Evolutionary conservation across 495 filamentous ascomycete genomes (phyloP).

Genomic region (Podospora comata): DNA sequence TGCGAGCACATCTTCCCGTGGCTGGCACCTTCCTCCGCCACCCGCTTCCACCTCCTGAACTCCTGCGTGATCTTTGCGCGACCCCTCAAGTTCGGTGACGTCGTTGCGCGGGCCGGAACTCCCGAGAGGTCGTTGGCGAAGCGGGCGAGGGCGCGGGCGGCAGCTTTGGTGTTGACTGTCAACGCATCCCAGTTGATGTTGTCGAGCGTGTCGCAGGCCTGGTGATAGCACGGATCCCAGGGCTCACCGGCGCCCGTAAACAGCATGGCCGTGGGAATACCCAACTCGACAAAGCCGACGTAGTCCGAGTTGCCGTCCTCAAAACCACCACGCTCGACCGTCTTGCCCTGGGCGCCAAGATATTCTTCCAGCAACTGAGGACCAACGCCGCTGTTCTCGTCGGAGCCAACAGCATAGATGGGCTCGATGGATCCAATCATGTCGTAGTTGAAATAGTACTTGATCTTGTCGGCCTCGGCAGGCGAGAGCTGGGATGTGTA

Average conservation of each 20-base stretch:
- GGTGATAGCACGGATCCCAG: constrained; percentile 64
- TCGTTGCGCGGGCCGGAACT: constrained; percentile 28
- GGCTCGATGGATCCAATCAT: constrained; percentile 77
- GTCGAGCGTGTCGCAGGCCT: constrained; percentile 52
- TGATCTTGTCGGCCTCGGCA: constrained; percentile 51
- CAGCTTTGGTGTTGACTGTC: constrained; percentile 57
- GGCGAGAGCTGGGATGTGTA: constrained; percentile 49
- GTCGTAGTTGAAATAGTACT: constrained; percentile 73
- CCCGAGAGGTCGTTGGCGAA: constrained; percentile 49
- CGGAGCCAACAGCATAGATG: constrained; percentile 52
- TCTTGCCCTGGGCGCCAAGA: constrained; percentile 33
- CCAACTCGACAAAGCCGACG: constrained; percentile 58
- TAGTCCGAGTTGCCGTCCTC: constrained; percentile 62
- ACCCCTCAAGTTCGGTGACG: constrained; percentile 25
- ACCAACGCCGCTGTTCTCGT: constrained; percentile 40
- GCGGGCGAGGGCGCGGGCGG: constrained; percentile 51
- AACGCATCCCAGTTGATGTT: constrained; percentile 62
- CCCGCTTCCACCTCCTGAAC: constrained; percentile 19
- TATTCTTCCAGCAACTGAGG: constrained; percentile 31
- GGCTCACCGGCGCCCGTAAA: constrained; percentile 62
- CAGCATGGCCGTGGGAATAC: constrained; percentile 59
- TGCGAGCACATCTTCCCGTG: constrained; percentile 22
- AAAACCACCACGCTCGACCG: constrained; percentile 40
- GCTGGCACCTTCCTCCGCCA: constrained; percentile 15
- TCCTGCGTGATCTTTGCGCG: constrained; percentile 16